phyloP scores from a whole-genome alignment of 179 eudicot species.

The Spergularia azorica region DNA sequence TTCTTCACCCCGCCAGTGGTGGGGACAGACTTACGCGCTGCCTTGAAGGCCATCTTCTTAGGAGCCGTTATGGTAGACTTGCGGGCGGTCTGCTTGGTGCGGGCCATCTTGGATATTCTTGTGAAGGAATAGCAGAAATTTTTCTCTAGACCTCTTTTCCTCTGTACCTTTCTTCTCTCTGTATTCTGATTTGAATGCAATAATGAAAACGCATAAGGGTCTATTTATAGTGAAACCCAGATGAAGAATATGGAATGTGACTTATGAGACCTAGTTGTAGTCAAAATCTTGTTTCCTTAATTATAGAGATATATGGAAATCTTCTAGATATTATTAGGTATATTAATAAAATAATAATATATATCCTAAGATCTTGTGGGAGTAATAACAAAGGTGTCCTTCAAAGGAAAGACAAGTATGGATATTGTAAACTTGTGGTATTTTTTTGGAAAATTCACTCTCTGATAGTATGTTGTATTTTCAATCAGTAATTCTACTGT shows the following conservation, averaged over 20 bases:
- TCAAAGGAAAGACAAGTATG: background rate
- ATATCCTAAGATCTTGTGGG: background rate
- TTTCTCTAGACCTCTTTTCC: too few relatives aligned
- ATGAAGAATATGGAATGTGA: constrained; percentile 1
- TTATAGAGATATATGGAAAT: background rate
- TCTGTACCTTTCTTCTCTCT: background rate
- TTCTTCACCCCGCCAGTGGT: too few relatives aligned
- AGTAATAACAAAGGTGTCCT: constrained; percentile 1
- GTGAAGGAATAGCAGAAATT: too few relatives aligned
- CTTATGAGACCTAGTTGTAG: constrained; percentile 1
- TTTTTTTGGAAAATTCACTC: too few relatives aligned
- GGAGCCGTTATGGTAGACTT: too few relatives aligned
- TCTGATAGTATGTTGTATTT: too few relatives aligned
- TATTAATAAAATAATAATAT: background rate
- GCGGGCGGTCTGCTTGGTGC: too few relatives aligned
- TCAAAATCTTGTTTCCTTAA: constrained; percentile 5
- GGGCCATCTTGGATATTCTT: too few relatives aligned
- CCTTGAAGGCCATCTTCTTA: too few relatives aligned
- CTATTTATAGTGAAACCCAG: constrained; percentile 15
- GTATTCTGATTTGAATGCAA: background rate
- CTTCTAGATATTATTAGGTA: background rate
- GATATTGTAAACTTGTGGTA: background rate
- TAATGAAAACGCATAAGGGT: background rate
- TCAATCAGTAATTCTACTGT: too few relatives aligned
- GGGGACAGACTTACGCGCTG: too few relatives aligned